Evolutionary conservation across 352 stramenopile species (phyloP).

Genomic region (Phytophthora brassicae): DNA sequence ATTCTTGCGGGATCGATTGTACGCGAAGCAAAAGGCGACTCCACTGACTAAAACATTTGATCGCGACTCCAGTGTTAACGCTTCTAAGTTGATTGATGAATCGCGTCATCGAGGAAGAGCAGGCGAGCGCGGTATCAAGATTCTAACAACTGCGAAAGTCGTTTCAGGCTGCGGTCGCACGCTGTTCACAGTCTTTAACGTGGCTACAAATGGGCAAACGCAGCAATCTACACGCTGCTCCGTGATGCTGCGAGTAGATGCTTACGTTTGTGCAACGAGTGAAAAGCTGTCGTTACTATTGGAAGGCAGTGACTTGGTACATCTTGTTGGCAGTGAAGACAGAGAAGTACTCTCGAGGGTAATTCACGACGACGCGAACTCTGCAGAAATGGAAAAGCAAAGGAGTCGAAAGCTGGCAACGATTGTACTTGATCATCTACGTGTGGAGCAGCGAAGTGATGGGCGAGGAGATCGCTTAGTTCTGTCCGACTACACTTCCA

Average conservation of each 20-base stretch:
- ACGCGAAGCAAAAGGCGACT: slow-evolving; percentile 66
- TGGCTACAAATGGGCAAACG: background rate
- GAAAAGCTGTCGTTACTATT: slow-evolving; percentile 48
- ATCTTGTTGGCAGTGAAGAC: slow-evolving; percentile 41
- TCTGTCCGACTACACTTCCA: slow-evolving; percentile 43
- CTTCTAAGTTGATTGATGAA: slow-evolving; percentile 60
- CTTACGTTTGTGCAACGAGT: slow-evolving; percentile 61
- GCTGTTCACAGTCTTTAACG: slow-evolving; percentile 67
- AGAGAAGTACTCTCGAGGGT: slow-evolving; percentile 23
- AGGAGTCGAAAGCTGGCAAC: slow-evolving; percentile 33
- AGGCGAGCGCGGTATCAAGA: slow-evolving; percentile 54
- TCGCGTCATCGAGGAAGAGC: slow-evolving; percentile 20
- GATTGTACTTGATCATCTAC: slow-evolving; percentile 53
- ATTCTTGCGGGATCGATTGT: slow-evolving; percentile 64
- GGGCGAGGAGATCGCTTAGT: slow-evolving; percentile 48
- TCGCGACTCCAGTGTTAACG: slow-evolving; percentile 41
- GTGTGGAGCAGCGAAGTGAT: slow-evolving; percentile 55
- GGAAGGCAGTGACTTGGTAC: slow-evolving; percentile 41
- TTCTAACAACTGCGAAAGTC: slow-evolving; percentile 48
- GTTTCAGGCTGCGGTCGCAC: slow-evolving; percentile 41
- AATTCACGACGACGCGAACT: background rate
- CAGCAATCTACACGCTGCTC: background rate
- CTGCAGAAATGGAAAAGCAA: slow-evolving; percentile 7
- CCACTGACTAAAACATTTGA: slow-evolving; percentile 42
- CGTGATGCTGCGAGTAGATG: slow-evolving; percentile 51